Evolutionary conservation across 176 grass and related monocot species (phyloP).

Genomic region (Musa troglodytarum): DNA sequence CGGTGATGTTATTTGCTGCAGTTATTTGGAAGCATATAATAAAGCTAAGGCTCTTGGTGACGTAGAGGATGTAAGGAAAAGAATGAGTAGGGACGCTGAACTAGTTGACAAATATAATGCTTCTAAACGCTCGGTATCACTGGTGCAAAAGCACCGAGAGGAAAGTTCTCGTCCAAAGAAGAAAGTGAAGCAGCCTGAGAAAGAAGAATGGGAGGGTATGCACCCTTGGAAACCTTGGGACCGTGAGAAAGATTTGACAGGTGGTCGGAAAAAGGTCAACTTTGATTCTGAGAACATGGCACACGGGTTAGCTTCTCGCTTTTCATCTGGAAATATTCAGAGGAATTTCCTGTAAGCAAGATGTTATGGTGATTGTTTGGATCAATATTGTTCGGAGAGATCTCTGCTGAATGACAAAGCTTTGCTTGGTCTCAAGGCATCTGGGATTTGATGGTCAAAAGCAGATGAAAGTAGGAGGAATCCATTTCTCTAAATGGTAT

Average conservation of each 20-base stretch:
- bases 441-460: neutral
- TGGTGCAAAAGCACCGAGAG: constrained; percentile 69
- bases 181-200: constrained; percentile 46
- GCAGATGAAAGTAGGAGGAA: too few species aligned
- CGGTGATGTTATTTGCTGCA: constrained; percentile 26
- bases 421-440: neutral
- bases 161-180: constrained; percentile 27
- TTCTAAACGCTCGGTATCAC: constrained; percentile 54
- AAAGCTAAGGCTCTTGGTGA: constrained; percentile 76
- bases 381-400: neutral
- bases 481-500: too few species aligned
- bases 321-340: constrained; percentile 61
- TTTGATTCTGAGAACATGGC: constrained; percentile 58
- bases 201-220: constrained; percentile 74
- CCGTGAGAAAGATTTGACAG: constrained; percentile 77
- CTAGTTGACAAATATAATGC: constrained; percentile 81
- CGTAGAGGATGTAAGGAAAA: constrained; percentile 37
- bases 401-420: neutral
- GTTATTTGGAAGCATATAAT: constrained; percentile 92
- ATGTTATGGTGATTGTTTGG: neutral
- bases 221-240: constrained; percentile 99
- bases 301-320: constrained; percentile 64
- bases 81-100: constrained; percentile 30
- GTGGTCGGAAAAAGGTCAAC: constrained; percentile 59
- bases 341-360: constrained; percentile 63